Evolutionary conservation across 495 filamentous ascomycete genomes (phyloP).

Genomic region (Talaromyces ruber): DNA sequence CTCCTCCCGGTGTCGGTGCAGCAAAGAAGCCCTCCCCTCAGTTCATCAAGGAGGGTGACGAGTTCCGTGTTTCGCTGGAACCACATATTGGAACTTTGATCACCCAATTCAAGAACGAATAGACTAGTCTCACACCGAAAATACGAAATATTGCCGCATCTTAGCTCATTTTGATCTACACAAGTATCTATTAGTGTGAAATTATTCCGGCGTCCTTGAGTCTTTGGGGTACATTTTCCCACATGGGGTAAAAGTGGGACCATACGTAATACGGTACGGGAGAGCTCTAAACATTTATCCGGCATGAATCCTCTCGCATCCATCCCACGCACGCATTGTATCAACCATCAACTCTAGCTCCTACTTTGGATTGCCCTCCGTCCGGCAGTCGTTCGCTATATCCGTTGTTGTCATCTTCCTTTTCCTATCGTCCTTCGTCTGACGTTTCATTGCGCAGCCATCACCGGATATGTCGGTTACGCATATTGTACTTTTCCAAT

Average conservation of each 20-base stretch:
- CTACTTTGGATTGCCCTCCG: background rate
- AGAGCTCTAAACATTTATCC: background rate
- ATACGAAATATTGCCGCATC: background rate
- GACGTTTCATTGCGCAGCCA: background rate
- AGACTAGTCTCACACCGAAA: background rate
- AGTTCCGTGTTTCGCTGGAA: slow-evolving; percentile 49
- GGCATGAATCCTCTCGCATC: background rate
- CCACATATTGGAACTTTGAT: slow-evolving; percentile 33
- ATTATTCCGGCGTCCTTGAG: background rate
- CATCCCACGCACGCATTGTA: background rate
- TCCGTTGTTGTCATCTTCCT: background rate
- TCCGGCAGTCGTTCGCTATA: background rate
- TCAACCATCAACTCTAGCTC: background rate
- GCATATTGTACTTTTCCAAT: slow-evolving; percentile 55
- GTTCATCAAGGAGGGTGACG: slow-evolving; percentile 49
- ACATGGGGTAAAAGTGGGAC: background rate
- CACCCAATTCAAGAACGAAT: slow-evolving; percentile 25
- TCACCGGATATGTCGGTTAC: slow-evolving; percentile 39
- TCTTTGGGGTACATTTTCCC: background rate
- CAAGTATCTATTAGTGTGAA: background rate
- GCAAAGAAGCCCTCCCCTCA: slow-evolving; percentile 44
- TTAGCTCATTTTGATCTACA: background rate
- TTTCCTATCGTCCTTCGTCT: background rate
- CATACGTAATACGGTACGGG: background rate
- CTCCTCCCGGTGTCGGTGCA: slow-evolving; percentile 45